Base-by-base conservation (phyloP, 768 basidiomycete species). In the Strobilomyces echinocephalus region DNA sequence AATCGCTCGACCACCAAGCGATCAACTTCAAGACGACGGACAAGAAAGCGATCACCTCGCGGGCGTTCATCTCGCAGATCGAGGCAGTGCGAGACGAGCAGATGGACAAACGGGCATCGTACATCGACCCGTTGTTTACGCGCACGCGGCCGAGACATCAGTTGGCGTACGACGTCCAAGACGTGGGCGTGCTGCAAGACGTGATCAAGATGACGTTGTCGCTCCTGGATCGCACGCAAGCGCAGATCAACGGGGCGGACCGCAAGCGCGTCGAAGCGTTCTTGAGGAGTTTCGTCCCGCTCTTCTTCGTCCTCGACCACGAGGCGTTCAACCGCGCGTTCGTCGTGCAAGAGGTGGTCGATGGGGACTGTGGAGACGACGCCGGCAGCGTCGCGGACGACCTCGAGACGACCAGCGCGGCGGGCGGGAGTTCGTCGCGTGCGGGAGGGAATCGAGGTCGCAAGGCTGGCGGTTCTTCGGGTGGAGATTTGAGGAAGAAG, bases 1-100 rank as follows among this genome's bases (percentile, higher is more conserved):
- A 93, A 76, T 87, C 89, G 49, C 78, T 98, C 62, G 95, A 99
- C 67, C 91, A 95, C 63, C 92, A 95, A 67, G 90, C 85, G 9
- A 88, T 95, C 65, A 80, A 81, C 46, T 97, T 95, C 82, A 95
- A 94, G 75, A 77, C 81, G 34, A 79, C 78, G 35, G 97, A 99
- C 74, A 97, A 97, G 79, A 91, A 89, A 64, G 78, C 83, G 21
- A 79, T 86, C 50, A 82, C 83, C 4, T 73, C 82, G 26, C 91
- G 91, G 69, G 76, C 85, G 9, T 83, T 95, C 54, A 81, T 93
- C 28, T 82, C 74, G 58, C 89, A 95, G 69, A 88, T 95, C 63
- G 92, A 95, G 71, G 83, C 84, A 0, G 83, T 87, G 38, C 74
- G 88, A 49, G 88, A 92, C 57, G 88, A 89, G 63, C 91, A 93